These are phyloP conservation scores for Eucalyptus pauciflora DNA, from an alignment of 345 rosid species.

Conservation along the genomic window DNA sequence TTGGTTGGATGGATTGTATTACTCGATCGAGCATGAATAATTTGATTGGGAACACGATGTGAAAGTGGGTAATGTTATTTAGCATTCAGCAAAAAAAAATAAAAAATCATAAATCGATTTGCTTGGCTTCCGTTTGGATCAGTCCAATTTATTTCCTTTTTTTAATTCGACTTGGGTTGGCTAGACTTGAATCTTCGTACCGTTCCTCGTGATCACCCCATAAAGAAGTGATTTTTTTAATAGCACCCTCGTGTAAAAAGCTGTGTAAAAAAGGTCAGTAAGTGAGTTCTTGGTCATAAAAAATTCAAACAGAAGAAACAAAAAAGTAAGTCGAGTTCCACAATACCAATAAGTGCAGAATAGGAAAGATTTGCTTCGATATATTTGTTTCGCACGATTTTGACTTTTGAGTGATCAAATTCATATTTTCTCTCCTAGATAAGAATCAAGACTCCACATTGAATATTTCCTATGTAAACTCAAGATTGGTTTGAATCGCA, in stretches of 20 bases:
- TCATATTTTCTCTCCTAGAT: background rate
- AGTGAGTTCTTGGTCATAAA: too few relatives aligned
- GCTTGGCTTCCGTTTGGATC: too few relatives aligned
- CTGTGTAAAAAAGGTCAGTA: background rate
- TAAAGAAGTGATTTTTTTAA: background rate
- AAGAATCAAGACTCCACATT: background rate
- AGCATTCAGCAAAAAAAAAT: background rate
- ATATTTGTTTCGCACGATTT: background rate
- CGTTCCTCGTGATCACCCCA: too few relatives aligned
- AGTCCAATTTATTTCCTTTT: background rate
- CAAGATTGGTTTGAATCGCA: background rate
- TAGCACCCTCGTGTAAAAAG: background rate
- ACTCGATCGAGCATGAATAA: background rate
- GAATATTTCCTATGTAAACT: background rate
- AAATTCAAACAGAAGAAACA: background rate
- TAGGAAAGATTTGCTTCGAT: background rate
- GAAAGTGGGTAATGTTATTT: background rate
- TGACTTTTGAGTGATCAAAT: background rate
- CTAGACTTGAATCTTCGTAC: too few relatives aligned
- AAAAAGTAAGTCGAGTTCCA: background rate
- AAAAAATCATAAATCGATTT: too few relatives aligned
- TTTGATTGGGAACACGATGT: background rate
- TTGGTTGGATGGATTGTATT: background rate
- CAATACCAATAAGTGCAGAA: background rate
- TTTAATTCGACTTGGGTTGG: background rate